Evolutionary conservation across 768 basidiomycete genomes (phyloP).

Genomic region (Rhizopogon salebrosus): DNA sequence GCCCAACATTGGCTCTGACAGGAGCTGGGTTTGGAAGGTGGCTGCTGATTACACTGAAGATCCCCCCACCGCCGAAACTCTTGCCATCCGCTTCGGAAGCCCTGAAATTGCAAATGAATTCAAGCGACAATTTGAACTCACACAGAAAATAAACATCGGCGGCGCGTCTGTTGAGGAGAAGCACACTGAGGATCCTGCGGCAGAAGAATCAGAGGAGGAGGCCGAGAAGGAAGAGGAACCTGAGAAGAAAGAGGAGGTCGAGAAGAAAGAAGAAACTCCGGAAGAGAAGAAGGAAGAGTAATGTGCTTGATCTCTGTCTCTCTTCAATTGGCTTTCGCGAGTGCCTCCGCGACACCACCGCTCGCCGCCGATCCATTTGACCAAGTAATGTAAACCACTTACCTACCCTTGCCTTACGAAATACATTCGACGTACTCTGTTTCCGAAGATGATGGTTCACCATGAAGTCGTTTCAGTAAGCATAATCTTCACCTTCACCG

Average conservation of each 20-base stretch:
- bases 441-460: not conserved
- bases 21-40: conserved; percentile 99
- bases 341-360: conserved; percentile 2
- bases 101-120: conserved; percentile 88
- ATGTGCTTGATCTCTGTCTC: not conserved
- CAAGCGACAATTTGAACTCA: conserved; percentile 85
- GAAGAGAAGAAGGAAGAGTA: conserved; percentile 31
- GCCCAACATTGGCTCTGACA: conserved; percentile 96
- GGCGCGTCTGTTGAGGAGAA: conserved; percentile 21
- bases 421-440: conserved; percentile 15
- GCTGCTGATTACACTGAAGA: conserved; percentile 91
- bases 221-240: conserved; percentile 20
- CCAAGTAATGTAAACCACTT: conserved; percentile 28
- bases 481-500: not conserved
- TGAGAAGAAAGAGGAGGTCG: conserved; percentile 14
- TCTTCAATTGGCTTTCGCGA: not conserved
- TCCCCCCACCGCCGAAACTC: conserved; percentile 87
- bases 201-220: conserved; percentile 19
- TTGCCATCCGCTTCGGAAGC: conserved; percentile 98
- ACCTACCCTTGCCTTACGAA: conserved; percentile 19
- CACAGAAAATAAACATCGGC: conserved; percentile 60
- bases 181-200: conserved; percentile 14
- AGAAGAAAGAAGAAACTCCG: conserved; percentile 25
- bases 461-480: not conserved
- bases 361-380: conserved; percentile 9